These are phyloP conservation scores for Tagetes patula DNA, from an alignment of 129 eudicot genomes.

Conservation along the genomic window DNA sequence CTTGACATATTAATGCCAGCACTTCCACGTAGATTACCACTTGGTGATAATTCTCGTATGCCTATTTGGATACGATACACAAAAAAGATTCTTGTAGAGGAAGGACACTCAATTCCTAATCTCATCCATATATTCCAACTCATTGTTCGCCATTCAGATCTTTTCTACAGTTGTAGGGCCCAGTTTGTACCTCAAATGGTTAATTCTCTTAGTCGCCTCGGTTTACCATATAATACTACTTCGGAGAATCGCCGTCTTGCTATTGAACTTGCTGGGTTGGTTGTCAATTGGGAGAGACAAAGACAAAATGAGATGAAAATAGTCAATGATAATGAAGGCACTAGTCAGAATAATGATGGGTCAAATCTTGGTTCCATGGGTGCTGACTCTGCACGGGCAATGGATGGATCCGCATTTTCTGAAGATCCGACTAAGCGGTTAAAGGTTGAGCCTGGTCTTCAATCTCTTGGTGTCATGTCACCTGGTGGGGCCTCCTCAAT, in stretches of 20 bases:
- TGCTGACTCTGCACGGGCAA: constrained; percentile 50
- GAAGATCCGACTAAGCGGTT: constrained; percentile 82
- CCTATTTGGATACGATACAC: constrained; percentile 99
- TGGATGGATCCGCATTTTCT: constrained; percentile 66
- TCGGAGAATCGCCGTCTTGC: constrained; percentile 97
- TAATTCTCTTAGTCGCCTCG: constrained; percentile 95
- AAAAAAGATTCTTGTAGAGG: constrained; percentile 95
- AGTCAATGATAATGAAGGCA: constrained; percentile 49
- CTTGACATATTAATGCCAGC: constrained; percentile 99
- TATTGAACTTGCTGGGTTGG: constrained; percentile 98
- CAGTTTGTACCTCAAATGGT: constrained; percentile 99
- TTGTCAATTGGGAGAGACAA: constrained; percentile 97
- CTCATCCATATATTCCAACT: constrained; percentile 97
- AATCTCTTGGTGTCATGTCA: constrained; percentile 85
- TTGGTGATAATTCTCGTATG: constrained; percentile 95
- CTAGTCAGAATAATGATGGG: constrained; percentile 60
- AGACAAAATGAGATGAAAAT: constrained; percentile 86
- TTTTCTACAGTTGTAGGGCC: constrained; percentile 96
- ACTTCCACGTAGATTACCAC: constrained; percentile 83
- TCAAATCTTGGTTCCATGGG: constrained; percentile 44
- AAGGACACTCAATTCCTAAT: constrained; percentile 97
- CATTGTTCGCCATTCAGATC: constrained; percentile 98
- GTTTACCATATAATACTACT: constrained; percentile 89
- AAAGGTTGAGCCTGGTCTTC: constrained; percentile 96
- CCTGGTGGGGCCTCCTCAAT: constrained; percentile 96